Percentiles rank a stretch among this genome's conserved stretches.
Conservation (phyloP, 2,329 filamentous ascomycete genomes). For the Hypoxylon sp. region DNA sequence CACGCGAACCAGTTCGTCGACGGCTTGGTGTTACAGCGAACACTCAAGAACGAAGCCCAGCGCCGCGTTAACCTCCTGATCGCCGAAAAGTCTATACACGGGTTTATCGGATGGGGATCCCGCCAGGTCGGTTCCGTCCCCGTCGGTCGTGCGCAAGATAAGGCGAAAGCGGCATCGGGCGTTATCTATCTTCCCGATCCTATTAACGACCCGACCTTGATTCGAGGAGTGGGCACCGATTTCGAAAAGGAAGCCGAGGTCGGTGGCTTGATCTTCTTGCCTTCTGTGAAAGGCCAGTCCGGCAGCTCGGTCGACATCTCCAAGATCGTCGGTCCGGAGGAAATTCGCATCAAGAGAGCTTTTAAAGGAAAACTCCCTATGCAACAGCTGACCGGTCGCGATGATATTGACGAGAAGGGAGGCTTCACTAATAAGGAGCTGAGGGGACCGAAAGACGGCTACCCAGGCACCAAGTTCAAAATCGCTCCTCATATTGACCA, state of each 20-base stretch:
- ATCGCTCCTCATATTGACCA: constrained; percentile 94
- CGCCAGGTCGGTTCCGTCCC: constrained; percentile 88
- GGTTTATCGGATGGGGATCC: constrained; percentile 91
- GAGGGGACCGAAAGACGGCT: constrained; percentile 69
- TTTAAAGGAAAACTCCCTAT: constrained; percentile 83
- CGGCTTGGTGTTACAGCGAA: constrained; percentile 91
- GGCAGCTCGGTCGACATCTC: constrained; percentile 86
- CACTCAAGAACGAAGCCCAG: constrained; percentile 85
- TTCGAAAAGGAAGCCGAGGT: constrained; percentile 82
- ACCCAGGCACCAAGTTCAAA: constrained; percentile 84
- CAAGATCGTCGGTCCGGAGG: constrained; percentile 81
- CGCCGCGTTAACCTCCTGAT: constrained; percentile 93
- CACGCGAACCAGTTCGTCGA: constrained; percentile 99
- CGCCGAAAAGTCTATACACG: constrained; percentile 93
- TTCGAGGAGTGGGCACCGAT: constrained; percentile 83
- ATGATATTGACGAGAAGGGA: constrained; percentile 76
- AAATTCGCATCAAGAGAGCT: constrained; percentile 86
- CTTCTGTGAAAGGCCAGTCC: constrained; percentile 80
- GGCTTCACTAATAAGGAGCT: constrained; percentile 68
- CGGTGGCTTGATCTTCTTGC: constrained; percentile 87
- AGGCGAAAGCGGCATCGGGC: constrained; percentile 81
- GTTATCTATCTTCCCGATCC: constrained; percentile 91
- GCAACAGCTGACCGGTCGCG: constrained; percentile 83
- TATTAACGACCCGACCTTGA: constrained; percentile 81
- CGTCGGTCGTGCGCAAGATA: constrained; percentile 92